Base-by-base conservation (phyloP, 345 rosid genomes). In the Linum tenue region DNA sequence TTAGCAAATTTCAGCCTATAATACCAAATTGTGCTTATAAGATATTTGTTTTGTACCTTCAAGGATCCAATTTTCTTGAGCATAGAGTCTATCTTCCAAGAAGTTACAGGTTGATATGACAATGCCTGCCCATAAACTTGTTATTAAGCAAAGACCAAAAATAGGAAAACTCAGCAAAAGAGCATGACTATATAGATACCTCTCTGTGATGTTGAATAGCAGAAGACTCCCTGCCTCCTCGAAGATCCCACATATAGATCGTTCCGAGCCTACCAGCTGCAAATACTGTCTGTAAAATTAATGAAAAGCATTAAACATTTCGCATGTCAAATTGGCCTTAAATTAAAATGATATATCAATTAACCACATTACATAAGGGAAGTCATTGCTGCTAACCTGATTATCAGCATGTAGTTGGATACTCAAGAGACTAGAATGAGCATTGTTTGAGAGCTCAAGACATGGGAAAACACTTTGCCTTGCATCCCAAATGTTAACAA, bases 241-340 rank as follows among this genome's bases (percentile, higher is more conserved):
- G 90, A 66, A 94, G 84, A 83, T 94, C 97, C 97, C 97, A 94
- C 62, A 82, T 60, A 66, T 84, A 82, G 65, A 94, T 77, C 59
- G 64, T 76, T 70, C 97, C 99, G 67, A 72, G 64, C 78, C 79
- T 79, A 65, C 91, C 90, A 65, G 95, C 95, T 60, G 88, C 96
- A 68, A 88, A 83, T 68, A 94, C 76, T 60, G 77, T 75, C 98
- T 92, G 56, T 56, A 72, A 39, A 22, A 9, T 9, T 9, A 2
- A 51, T 2, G 9, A 51, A 51, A 9, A 9, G 56, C n/a, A 16
- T 51, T 51, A 2, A 51, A 51, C 56, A 51, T 51, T 2, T 2
- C n/a, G 31, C 31, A 22, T 22, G 31, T 22, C 31, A 22, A 22
- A 22, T 22, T 22, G 31, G 31, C 31, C 31, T 22, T 22, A 22